Base-by-base conservation (phyloP, 2,329 filamentous ascomycete genomes). In the Paecilomyces sp. region DNA sequence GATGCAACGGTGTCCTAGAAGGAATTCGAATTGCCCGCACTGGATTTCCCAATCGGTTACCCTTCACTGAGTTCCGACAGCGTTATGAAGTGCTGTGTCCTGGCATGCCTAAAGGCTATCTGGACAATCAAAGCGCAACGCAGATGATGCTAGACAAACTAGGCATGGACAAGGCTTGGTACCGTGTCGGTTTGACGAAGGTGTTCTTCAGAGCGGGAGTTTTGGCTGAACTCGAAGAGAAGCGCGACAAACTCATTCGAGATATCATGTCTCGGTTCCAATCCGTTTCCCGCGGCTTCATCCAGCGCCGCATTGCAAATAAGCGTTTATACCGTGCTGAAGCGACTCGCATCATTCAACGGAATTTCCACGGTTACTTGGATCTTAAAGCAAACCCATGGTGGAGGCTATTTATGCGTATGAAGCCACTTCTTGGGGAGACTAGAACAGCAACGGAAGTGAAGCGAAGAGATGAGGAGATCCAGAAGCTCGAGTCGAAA, bases 1-100 rank as follows among this genome's bases (percentile, higher is more conserved):
- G 94, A 57, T 99, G 94, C 77, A 99, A 99, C 72, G 94, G 94
- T 89, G 94, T 99, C 2, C 82, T 99, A n/a, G 94, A 99, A 77
- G 94, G 94, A 63, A 99, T 99, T 70, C 86, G 94, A 62, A 99
- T 99, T 74, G 94, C 94, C 25, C 87, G 94, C 54, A 99, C 95
- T 4, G 94, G 94, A 25, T 99, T 99, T 73, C 94, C 94, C 56
- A 99, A 99, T 71, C 84, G 94, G 66, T 81, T 99, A 33, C 84
- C 90, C 0, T 99, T 99, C 72, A 84, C 90, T 2, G 95, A 99
- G 71, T 99, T 99, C 77, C 87, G 94, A 58, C 91, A 95, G 68
- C 88, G 94, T 63, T 99, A 99, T 73, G 94, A 97, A 72, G 93
- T 99, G 6, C 84, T 99, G 6, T 97, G 93, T 71, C 83, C 83